Evolutionary conservation across 169 alveolate species (phyloP).

Genomic region (Besnoitia besnoiti): DNA sequence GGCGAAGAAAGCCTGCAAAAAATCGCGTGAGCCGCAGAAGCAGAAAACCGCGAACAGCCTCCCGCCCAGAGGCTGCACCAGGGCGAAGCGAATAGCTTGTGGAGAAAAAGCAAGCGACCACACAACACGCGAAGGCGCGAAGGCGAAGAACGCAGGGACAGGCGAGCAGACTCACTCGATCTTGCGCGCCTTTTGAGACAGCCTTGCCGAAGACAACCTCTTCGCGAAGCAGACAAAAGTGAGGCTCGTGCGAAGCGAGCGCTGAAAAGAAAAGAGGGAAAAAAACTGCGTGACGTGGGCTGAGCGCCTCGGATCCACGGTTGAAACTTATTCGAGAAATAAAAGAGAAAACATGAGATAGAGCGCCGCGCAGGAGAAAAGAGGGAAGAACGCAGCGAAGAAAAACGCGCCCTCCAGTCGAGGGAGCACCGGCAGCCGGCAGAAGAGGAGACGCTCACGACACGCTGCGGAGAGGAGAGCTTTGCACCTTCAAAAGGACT

Average conservation of each 20-base stretch:
- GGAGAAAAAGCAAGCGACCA: not conserved
- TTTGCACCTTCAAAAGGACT: not conserved
- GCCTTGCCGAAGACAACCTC: slow-evolving; percentile 78
- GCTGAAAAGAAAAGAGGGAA: slow-evolving; percentile 58
- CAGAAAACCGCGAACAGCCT: not conserved
- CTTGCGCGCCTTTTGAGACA: slow-evolving; percentile 30
- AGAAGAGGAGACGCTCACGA: too few relatives aligned
- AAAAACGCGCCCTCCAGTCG: too few relatives aligned
- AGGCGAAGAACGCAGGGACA: not conserved
- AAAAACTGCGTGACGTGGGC: too few relatives aligned
- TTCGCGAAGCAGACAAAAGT: slow-evolving; percentile 90
- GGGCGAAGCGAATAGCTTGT: not conserved
- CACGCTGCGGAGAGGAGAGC: too few relatives aligned
- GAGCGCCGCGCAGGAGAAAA: too few relatives aligned
- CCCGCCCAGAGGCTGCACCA: not conserved
- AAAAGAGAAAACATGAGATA: too few relatives aligned
- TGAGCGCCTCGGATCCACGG: too few relatives aligned
- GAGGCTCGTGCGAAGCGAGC: slow-evolving; percentile 92
- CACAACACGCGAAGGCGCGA: not conserved
- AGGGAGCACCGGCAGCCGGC: too few relatives aligned
- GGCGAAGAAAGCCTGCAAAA: not conserved
- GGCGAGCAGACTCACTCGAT: slow-evolving; percentile 35
- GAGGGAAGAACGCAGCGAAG: too few relatives aligned
- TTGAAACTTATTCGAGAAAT: too few relatives aligned
- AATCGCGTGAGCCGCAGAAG: too few relatives aligned